Conservation (phyloP, 2,329 filamentous ascomycete genomes). For the Penicillium capsulatum region DNA sequence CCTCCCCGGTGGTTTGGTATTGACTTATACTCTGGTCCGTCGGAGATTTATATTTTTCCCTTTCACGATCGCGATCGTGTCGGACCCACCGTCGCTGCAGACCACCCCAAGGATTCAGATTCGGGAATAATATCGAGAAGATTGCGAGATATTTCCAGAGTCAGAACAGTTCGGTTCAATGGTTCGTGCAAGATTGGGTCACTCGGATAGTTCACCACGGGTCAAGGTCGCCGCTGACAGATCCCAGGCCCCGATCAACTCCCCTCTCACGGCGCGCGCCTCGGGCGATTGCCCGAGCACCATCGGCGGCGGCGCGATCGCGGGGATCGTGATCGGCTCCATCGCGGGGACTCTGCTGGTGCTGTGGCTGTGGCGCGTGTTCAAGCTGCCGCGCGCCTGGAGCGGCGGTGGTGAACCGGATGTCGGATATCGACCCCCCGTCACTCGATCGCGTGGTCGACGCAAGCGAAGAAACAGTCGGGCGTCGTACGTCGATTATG, state of each 20-base stretch:
- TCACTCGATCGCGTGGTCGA: slow-evolving; percentile 17
- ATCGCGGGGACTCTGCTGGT: slow-evolving; percentile 37
- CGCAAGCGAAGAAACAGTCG: slow-evolving; percentile 20
- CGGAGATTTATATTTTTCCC: too few species aligned
- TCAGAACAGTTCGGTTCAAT: too few species aligned
- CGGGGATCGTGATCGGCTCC: slow-evolving; percentile 40
- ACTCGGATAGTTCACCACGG: too few species aligned
- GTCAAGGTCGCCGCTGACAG: too few species aligned
- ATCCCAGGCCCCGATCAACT: slow-evolving; percentile 18
- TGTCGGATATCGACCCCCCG: slow-evolving; percentile 20
- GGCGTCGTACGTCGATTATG: slow-evolving; percentile 26
- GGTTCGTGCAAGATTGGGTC: slow-evolving; percentile 6
- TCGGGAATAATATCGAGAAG: too few species aligned
- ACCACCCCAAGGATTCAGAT: too few species aligned
- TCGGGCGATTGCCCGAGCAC: slow-evolving; percentile 25
- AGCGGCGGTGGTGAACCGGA: slow-evolving; percentile 22
- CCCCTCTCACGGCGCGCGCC: slow-evolving; percentile 22
- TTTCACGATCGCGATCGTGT: too few species aligned
- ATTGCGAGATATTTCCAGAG: too few species aligned
- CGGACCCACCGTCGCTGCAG: too few species aligned
- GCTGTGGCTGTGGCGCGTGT: slow-evolving; percentile 35
- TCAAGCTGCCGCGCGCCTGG: slow-evolving; percentile 21
- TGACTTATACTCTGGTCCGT: too few species aligned
- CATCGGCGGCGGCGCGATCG: slow-evolving; percentile 36
- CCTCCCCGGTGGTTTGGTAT: too few species aligned